phyloP scores from a whole-genome alignment of 225 moss, liverwort and hornwort species.

The Marchantia paleacea region DNA sequence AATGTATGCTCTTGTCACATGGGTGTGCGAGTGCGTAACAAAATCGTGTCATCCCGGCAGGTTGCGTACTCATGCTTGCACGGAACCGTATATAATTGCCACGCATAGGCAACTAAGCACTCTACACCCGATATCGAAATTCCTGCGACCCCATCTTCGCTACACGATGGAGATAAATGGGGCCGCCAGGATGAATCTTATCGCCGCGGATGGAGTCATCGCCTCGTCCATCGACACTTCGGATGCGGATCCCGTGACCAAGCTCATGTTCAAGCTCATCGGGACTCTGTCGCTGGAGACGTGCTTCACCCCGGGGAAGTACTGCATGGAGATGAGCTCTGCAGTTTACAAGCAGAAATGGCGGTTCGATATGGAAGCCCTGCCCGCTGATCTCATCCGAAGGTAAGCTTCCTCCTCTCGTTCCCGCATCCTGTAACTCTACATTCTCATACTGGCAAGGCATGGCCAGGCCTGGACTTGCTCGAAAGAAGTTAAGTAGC shows the following conservation, averaged over 20 bases:
- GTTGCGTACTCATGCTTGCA: slow-evolving; percentile 60
- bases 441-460: no score
- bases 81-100: slow-evolving; percentile 59
- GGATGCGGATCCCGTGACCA: slow-evolving; percentile 25
- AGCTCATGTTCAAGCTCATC: slow-evolving; percentile 32
- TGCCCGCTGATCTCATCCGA: slow-evolving; percentile 54
- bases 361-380: slow-evolving; percentile 65
- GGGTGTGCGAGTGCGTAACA: not conserved
- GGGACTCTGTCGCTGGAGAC: slow-evolving; percentile 44
- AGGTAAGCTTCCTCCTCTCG: slow-evolving; percentile 32
- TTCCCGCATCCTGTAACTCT: not conserved
- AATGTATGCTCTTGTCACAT: not conserved
- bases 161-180: slow-evolving; percentile 68
- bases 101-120: slow-evolving; percentile 63
- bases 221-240: slow-evolving; percentile 19
- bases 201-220: slow-evolving; percentile 67
- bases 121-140: slow-evolving; percentile 56
- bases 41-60: slow-evolving; percentile 27
- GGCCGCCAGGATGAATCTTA: slow-evolving; percentile 59
- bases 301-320: slow-evolving; percentile 59
- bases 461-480: no score
- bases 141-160: slow-evolving; percentile 54
- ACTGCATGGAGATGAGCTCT: slow-evolving; percentile 65
- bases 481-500: no score
- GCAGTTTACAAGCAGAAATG: slow-evolving; percentile 53